Base-by-base conservation (phyloP, 2,329 filamentous ascomycete genomes). In the Oidium heveae region DNA sequence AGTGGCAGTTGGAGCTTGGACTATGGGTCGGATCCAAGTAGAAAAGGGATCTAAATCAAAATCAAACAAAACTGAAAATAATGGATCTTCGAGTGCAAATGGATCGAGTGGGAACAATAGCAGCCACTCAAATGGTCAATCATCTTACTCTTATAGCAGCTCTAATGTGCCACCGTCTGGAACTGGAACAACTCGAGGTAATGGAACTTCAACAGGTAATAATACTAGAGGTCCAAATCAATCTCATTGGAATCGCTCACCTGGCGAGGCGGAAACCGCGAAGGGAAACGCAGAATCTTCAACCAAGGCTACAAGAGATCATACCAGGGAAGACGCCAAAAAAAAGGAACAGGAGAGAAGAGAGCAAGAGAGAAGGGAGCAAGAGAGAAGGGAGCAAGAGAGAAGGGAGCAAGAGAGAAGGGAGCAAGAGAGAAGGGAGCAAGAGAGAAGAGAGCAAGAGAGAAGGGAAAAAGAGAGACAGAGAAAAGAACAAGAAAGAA, bases 1-100 rank as follows among this genome's bases (percentile, higher is more conserved):
- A 6, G 80, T 94, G 28, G 86, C 80, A 5, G 69, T 91, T 32
- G 80, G 77, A 9, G 85, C 84, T 3, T 94, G 87, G 86, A 77
- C 80, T 2, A 71, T 81, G 60, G 84, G 83, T 16, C 76, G 79
- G 63, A 77, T 74, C 56, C 78, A 82, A 63, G 70, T 74, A 61
- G 71, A 72, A n/a, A 41, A 41, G 37, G n/a, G 3, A 5, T 2
- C 13, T 13, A 3, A n/a, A n/a, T 12, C 13, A 41, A 41, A 41
- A 13, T 2, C 37, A 13, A 41, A 56, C 46, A 58, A 56, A 33
- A 56, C 61, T 37, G 56, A 36, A 39, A 51, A 52, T 52, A 54
- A 55, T 57, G 59, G 60, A 37, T 8, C 13, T 20, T 52, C 56
- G 22, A 50, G 36, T 55, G 55, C 58, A 51, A 56, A 57, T 47